A percentile compares a stretch with the other conserved stretches of the same genome.
Evolutionary conservation across 345 rosid species (phyloP).

Genomic region (Corymbia maculata): DNA sequence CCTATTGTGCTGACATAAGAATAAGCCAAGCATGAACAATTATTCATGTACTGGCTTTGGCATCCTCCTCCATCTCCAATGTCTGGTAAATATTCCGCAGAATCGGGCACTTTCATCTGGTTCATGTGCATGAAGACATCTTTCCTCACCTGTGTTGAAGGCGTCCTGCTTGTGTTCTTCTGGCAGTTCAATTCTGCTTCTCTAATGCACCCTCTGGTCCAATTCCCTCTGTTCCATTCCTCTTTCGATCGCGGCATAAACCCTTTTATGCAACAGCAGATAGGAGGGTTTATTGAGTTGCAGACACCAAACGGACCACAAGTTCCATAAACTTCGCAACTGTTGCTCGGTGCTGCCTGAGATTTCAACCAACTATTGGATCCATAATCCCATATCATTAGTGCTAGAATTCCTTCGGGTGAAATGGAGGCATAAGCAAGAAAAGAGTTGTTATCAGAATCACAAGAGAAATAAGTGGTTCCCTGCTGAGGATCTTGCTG

Average conservation of each 20-base stretch:
- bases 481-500: background rate
- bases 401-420: background rate
- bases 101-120: background rate
- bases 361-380: background rate
- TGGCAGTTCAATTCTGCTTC: background rate
- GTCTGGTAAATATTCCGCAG: background rate
- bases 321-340: slow-evolving; percentile 4
- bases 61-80: background rate
- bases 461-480: background rate
- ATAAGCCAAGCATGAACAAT: slow-evolving; percentile 8
- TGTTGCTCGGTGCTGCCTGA: background rate
- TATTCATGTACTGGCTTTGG: slow-evolving; percentile 11
- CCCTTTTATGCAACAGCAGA: slow-evolving; percentile 15
- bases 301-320: slow-evolving; percentile 19
- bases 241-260: slow-evolving; percentile 5
- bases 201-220: slow-evolving; percentile 14
- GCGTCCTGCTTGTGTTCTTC: background rate
- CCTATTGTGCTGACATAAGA: background rate
- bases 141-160: background rate
- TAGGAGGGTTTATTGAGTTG: background rate
- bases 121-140: background rate
- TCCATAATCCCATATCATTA: background rate
- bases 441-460: slow-evolving; percentile 9
- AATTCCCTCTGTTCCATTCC: slow-evolving; percentile 3
- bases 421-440: slow-evolving; percentile 3